phyloP scores from a whole-genome alignment of 2,329 filamentous ascomycete species.

The Emergomyces orientalis region DNA sequence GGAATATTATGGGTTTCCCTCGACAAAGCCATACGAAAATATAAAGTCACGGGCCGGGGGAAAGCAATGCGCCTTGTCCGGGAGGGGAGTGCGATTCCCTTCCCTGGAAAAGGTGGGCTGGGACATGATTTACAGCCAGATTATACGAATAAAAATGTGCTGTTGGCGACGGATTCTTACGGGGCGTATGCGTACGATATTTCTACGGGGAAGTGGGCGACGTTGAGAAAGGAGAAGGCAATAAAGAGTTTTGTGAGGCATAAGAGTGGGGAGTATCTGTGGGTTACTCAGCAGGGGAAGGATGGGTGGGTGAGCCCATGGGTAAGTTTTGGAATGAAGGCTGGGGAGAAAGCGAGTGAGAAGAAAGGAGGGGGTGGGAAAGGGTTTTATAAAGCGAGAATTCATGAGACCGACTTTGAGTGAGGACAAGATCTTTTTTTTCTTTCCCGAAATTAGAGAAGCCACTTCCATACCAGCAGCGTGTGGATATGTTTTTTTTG shows the following conservation, averaged over 20 bases:
- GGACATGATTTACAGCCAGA: constrained; percentile 17
- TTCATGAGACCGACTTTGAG: constrained; percentile 14
- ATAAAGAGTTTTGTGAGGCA: constrained; percentile 16
- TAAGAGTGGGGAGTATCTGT: constrained; percentile 17
- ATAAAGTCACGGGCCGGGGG: constrained; percentile 9
- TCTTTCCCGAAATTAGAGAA: not conserved
- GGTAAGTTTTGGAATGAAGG: constrained; percentile 14
- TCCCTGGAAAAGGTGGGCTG: constrained; percentile 11
- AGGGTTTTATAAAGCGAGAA: constrained; percentile 18
- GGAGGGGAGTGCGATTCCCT: constrained; percentile 1
- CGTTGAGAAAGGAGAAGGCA: constrained; percentile 10
- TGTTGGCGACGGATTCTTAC: constrained; percentile 16
- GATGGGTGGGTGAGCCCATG: constrained; percentile 16
- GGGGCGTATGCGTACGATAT: constrained; percentile 15
- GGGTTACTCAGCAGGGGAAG: constrained; percentile 13
- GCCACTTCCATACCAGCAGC: not conserved
- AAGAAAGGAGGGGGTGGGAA: constrained; percentile 12
- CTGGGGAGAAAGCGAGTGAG: constrained; percentile 6
- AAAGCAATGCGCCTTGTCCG: constrained; percentile 7
- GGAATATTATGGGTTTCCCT: constrained; percentile 11
- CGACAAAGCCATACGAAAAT: constrained; percentile 9
- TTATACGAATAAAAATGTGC: constrained; percentile 14
- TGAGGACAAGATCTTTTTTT: not conserved
- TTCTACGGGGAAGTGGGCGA: constrained; percentile 12
- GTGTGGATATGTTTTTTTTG: not conserved